A percentile compares a stretch with the other conserved stretches of the same genome.
These are phyloP conservation scores for Abelmoschus esculentus DNA, from an alignment of 345 rosid genomes.

Conservation along the genomic window DNA sequence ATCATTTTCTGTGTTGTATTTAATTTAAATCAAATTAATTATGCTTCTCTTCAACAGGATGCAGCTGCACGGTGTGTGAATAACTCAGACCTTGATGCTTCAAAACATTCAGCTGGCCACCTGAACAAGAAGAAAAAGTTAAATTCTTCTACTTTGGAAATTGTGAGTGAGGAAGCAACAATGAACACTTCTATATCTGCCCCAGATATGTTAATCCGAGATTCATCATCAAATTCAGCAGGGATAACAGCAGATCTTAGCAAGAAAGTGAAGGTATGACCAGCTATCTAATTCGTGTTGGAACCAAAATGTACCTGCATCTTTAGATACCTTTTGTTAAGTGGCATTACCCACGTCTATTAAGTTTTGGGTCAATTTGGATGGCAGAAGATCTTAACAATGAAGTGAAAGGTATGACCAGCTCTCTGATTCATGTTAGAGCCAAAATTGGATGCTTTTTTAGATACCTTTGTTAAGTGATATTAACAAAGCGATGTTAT, in stretches of 20 bases:
- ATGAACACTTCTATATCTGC: slow-evolving; percentile 30
- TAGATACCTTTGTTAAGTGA: not conserved
- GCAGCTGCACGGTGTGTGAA: slow-evolving; percentile 28
- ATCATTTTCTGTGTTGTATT: not conserved
- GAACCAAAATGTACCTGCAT: not conserved
- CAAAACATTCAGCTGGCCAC: slow-evolving; percentile 6
- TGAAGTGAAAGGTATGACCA: not conserved
- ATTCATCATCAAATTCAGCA: slow-evolving; percentile 19
- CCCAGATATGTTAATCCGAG: slow-evolving; percentile 22
- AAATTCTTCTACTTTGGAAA: slow-evolving; percentile 14
- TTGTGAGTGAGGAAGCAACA: slow-evolving; percentile 25
- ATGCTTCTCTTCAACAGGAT: slow-evolving; percentile 3
- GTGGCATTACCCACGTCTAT: not conserved
- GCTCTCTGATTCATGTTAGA: not conserved
- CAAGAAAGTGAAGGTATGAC: slow-evolving; percentile 5
- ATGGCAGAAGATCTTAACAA: not conserved
- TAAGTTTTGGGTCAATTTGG: not conserved
- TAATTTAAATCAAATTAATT: not conserved
- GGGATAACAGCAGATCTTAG: not conserved
- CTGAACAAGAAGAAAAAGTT: slow-evolving; percentile 15
- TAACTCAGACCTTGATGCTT: slow-evolving; percentile 4
- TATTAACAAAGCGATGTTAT: slow-evolving; percentile 55
- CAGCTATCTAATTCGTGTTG: not conserved
- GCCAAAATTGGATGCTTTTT: not conserved
- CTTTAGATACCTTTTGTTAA: not conserved